Evolutionary conservation across 345 rosid genomes (phyloP).

Genomic region (Turnera subulata): DNA sequence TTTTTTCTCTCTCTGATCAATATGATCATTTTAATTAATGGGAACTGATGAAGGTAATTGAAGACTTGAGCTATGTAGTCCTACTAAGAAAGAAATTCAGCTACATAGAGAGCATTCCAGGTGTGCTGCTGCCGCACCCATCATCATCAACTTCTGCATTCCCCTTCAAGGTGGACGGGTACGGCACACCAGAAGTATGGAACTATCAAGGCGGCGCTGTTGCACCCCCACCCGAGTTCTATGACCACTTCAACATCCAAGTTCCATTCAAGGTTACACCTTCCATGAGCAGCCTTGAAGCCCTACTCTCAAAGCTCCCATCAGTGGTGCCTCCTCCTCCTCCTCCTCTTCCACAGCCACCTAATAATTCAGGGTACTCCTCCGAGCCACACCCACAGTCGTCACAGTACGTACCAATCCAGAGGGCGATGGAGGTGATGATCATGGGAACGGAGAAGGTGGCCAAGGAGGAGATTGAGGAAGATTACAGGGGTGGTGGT

Average conservation of each 20-base stretch:
- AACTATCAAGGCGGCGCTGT: conserved; percentile 36
- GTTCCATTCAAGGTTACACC: conserved; percentile 58
- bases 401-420: conserved; percentile 14
- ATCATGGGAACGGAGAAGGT: conserved; percentile 26
- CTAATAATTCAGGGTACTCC: neutral
- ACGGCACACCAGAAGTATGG: conserved; percentile 46
- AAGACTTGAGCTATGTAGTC: conserved; percentile 82
- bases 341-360: conserved; percentile 9
- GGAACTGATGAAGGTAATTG: conserved; percentile 54
- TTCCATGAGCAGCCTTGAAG: conserved; percentile 97
- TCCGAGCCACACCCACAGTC: conserved; percentile 6
- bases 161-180: conserved; percentile 44
- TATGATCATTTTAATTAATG: too few species aligned
- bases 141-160: conserved; percentile 73
- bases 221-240: conserved; percentile 37
- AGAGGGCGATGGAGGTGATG: conserved; percentile 21
- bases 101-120: conserved; percentile 92
- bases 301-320: conserved; percentile 92
- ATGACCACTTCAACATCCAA: conserved; percentile 43
- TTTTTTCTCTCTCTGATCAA: too few species aligned
- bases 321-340: too few species aligned
- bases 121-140: conserved; percentile 91
- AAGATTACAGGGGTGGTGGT: conserved; percentile 22
- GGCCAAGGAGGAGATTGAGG: conserved; percentile 49
- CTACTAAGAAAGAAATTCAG: conserved; percentile 73